Base-by-base conservation (phyloP, 2,329 filamentous ascomycete species). In the Elsinoe perseae region DNA sequence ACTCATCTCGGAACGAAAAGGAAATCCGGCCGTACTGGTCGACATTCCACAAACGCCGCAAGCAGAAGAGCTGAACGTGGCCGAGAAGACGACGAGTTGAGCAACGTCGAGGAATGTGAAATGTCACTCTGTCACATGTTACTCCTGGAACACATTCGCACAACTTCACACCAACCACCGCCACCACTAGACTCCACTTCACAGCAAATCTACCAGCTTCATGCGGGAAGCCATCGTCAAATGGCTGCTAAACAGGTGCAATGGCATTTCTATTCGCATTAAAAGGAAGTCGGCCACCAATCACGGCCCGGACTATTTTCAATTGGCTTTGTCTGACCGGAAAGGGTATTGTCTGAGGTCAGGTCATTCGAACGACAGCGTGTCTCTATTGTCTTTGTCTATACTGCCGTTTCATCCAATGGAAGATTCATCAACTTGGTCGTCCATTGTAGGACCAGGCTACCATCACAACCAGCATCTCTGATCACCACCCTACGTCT, bases 11-110 rank as follows among this genome's bases (percentile, higher is more conserved):
- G 63, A 64, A 8, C 65, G 73, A 2, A 68, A 69, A 21, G 66
- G 66, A 40, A 72, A 77, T 57, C 71, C 73, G 0, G 69, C 73
- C 20, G 73, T 77, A 1, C 65, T 77, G 42, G 72, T 75, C 4
- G 71, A 77, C 62, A 64, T 76, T 10, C 74, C 74, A 1, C 61
- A 67, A 36, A 70, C 68, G 10, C 74, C 74, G 23, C 71, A 68
- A 1, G 70, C 74, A 0, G 73, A 75, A 44, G 74, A 76, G 59
- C 68, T 76, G 2, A 70, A 71, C 56, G 68, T 50, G 21, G 42
- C 54, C 54, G 54, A 43, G 30, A 52, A 52, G 32, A 52, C 48
- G 20, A 52, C 48, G 28, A 34, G 20, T 14, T 52, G 48, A 52
- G 32, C 28, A 3, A 50, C 9, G 18, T 25, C 28, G 34, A 54